phyloP scores from a whole-genome alignment of 139 green algal genomes.

The Micractinium sp. region DNA sequence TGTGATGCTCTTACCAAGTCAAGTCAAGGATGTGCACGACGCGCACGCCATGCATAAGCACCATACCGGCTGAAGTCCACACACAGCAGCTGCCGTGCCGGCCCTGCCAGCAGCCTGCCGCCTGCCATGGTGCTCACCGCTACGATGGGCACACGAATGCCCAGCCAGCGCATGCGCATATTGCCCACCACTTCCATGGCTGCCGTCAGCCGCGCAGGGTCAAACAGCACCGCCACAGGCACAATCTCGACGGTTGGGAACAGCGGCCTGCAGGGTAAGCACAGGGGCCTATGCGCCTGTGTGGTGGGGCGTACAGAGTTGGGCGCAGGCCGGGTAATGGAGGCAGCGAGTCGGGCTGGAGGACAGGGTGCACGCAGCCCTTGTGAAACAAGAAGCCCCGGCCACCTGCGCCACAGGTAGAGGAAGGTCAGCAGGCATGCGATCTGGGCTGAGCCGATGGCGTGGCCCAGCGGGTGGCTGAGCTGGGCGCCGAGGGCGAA shows the following conservation, averaged over 20 bases:
- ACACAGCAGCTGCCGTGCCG: not conserved
- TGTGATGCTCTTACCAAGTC: too few species aligned
- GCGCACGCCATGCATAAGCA: not conserved
- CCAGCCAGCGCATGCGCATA: not conserved
- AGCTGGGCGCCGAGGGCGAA: not conserved
- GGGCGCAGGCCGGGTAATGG: too few species aligned
- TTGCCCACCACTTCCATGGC: not conserved
- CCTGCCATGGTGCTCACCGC: too few species aligned
- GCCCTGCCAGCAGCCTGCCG: too few species aligned
- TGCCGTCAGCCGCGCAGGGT: not conserved
- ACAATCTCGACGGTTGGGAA: constrained; percentile 1
- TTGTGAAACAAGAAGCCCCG: too few species aligned
- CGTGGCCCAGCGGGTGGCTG: not conserved
- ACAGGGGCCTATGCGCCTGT: not conserved
- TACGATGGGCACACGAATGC: not conserved
- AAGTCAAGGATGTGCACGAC: too few species aligned
- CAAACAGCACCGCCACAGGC: not conserved
- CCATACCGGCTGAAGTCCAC: not conserved
- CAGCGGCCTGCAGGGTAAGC: not conserved
- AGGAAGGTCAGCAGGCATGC: not conserved
- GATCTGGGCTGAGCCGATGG: not conserved
- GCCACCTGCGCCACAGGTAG: not conserved
- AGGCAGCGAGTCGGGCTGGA: too few species aligned
- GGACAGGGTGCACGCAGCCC: too few species aligned
- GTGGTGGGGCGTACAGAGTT: not conserved